Evolutionary conservation across 345 rosid species (phyloP), one percentile per base, ranked within the genome.

Genomic region (Aurinia saxatilis): DNA sequence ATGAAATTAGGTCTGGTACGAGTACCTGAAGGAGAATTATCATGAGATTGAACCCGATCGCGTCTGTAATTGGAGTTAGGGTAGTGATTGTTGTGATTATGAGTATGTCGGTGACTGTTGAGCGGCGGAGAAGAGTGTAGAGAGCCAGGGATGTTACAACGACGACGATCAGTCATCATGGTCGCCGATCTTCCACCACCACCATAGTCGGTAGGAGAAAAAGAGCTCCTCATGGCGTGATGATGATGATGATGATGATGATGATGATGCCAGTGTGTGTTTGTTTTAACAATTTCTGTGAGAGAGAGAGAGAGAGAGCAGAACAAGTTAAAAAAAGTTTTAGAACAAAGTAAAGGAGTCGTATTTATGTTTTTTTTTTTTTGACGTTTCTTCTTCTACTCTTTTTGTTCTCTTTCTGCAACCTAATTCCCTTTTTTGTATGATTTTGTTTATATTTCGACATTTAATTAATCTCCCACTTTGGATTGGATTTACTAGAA

Each of bases 1-100:
- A 73, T 56, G 60, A 73, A 73, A 59, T 67, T 73, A 2, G 77
- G 72, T 40, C 10, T 67, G 4, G 0, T 38, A 14, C 52, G 48
- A 0, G 48, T 19, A 48, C 30, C 74, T 31, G 68, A 16, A 18
- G 68, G 12, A 10, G 58, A 13, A 1, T 13, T 17, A 29, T 41
- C 25, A 3, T 49, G 3, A 12, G 64, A 14, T n/a, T 35, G 65
- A 55, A 33, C 18, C 15, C 55, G 60, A 46, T 67, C 73, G n/a
- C 64, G 59, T 3, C 19, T 16, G 64, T 47, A 35, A 67, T 47
- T 35, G 21, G 68, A 13, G 31, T 60, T 66, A 59, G 68, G 73
- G 64, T 39, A 66, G 21, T 51, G 73, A 35, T 4, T 12, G 25
- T 65, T 46, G 33, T 59, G 51, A 0, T 18, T 27, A 5, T 35